Base-by-base conservation (phyloP, 768 basidiomycete species). In the Podaxis mareebaensis region DNA sequence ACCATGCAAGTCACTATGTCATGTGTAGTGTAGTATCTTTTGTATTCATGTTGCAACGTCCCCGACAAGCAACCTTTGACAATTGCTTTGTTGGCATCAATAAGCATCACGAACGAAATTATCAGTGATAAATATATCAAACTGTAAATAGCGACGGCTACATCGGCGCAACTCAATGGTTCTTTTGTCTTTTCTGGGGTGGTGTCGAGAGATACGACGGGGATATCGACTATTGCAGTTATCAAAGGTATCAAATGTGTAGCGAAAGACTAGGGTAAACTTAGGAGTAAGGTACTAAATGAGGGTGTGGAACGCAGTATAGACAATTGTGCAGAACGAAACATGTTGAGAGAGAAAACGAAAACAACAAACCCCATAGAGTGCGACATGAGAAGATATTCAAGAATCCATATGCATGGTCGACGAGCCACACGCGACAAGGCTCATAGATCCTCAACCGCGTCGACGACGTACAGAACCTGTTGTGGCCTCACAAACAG, bases 401-500 rank as follows among this genome's bases (percentile, higher is more conserved):
- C 49, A 51, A 28, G 26, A n/a, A 55, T 54, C 53, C 53, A 53
- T 28, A 53, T 53, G 20, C 22, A 53, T 22, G 13, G 51, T 24
- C 11, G 3, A 53, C 1, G 26, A 30, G 13, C 15, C 8, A 30
- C 22, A 17, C 33, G 33, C 8, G 30, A n/a, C 8, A 39, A 51
- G 12, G 6, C 28, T 49, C 33, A 63, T 17, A 58, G 33, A 46
- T 57, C 57, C 39, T 61, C 91, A 46, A 91, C 86, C 39, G 93
- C 93, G 71, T 93, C 91, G 38, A 94, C 86, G 30, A 95, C 92
- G 71, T 94, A 93, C 58, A 95, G 77, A 60, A 94, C 91, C 72
- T 93, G 92, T 74, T 92, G 90, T 4, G 92, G 92, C 60, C 92
- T 77, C 53, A 95, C 92, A 69, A 95, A 95, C 52, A 95, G 70